Conservation (phyloP, 768 basidiomycete species). For the Termitomyces sp. region DNA sequence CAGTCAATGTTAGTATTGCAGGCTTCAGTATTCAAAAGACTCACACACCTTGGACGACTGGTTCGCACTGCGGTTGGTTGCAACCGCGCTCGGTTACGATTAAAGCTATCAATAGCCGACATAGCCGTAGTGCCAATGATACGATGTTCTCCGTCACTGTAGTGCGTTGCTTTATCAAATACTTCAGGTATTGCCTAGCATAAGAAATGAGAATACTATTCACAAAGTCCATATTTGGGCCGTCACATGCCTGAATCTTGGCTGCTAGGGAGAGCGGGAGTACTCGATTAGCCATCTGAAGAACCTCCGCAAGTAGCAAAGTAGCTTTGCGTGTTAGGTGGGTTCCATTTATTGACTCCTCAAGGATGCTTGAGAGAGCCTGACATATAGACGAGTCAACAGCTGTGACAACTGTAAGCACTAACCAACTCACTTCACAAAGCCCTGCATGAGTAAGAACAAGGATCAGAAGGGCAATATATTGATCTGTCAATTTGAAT, state of each 20-base stretch:
- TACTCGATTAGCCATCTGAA: constrained; percentile 85
- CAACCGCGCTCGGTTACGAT: constrained; percentile 78
- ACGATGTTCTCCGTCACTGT: constrained; percentile 70
- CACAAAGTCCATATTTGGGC: background rate
- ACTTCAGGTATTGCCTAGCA: constrained; percentile 76
- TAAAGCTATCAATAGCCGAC: constrained; percentile 88
- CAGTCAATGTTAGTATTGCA: background rate
- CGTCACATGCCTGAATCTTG: constrained; percentile 65
- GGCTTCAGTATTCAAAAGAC: background rate
- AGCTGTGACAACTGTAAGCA: background rate
- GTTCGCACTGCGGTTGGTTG: constrained; percentile 55
- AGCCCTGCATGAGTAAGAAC: constrained; percentile 87
- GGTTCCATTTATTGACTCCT: constrained; percentile 71
- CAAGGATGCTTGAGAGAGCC: constrained; percentile 84
- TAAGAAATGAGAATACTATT: background rate
- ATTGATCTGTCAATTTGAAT: constrained; percentile 89
- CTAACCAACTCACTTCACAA: constrained; percentile 60
- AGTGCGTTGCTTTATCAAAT: constrained; percentile 82
- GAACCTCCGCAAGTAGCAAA: constrained; percentile 84
- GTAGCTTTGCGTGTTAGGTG: constrained; percentile 88
- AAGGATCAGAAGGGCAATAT: constrained; percentile 78
- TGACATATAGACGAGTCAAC: constrained; percentile 24
- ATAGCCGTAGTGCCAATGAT: constrained; percentile 84
- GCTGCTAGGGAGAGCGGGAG: constrained; percentile 81
- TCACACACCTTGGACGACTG: constrained; percentile 57